A percentile compares a stretch with the other conserved stretches of the same genome.
Evolutionary conservation across 192 early-diverging fungal species (phyloP).

Genomic region (Coemansia sp.): DNA sequence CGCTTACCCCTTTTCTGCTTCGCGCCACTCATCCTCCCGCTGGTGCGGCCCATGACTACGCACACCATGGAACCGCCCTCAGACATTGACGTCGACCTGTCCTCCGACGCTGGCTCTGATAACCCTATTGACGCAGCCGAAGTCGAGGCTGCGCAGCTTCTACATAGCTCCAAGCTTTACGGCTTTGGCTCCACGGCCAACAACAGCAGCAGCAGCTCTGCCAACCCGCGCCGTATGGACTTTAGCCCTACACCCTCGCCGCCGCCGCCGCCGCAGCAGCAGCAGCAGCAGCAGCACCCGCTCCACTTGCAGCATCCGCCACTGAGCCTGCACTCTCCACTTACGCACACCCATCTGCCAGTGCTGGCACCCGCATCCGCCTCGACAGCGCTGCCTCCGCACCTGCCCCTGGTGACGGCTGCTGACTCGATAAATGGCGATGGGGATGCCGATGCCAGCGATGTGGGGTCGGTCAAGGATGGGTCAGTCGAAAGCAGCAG

Average conservation of each 20-base stretch:
- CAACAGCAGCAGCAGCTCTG: background rate
- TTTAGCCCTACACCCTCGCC: constrained; percentile 53
- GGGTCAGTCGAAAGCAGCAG: constrained; percentile 43
- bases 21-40: constrained; percentile 9
- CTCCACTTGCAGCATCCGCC: constrained; percentile 10
- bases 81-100: constrained; percentile 53
- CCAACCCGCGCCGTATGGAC: constrained; percentile 46
- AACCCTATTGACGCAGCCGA: constrained; percentile 31
- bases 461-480: constrained; percentile 34
- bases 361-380: constrained; percentile 7
- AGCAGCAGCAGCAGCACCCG: constrained; percentile 12
- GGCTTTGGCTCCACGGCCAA: constrained; percentile 23
- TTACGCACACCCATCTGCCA: background rate
- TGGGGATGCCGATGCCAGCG: constrained; percentile 34
- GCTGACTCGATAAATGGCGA: constrained; percentile 28
- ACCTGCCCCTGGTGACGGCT: background rate
- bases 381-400: background rate
- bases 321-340: constrained; percentile 6
- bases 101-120: constrained; percentile 42
- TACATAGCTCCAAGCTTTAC: constrained; percentile 30
- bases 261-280: constrained; percentile 15
- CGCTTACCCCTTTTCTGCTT: background rate
- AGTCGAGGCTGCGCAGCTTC: constrained; percentile 33
- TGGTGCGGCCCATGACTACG: constrained; percentile 41
- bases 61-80: constrained; percentile 51